phyloP scores from a whole-genome alignment of 441 rosid species.

The Eutrema salsugineum region DNA sequence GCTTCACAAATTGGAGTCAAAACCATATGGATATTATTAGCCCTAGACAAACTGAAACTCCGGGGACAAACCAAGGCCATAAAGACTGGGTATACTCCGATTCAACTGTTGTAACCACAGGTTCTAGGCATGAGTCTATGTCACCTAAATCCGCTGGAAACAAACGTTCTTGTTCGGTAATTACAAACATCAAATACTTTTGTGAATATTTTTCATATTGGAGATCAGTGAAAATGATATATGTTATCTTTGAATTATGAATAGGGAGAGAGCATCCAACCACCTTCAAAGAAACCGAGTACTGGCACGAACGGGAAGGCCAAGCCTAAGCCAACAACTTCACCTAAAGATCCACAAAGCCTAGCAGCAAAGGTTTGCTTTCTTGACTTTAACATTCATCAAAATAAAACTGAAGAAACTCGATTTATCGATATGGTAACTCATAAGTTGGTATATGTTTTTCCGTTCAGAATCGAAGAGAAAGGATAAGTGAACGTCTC shows the following conservation, averaged over 20 bases:
- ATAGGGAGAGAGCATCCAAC: conserved; percentile 55
- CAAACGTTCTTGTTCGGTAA: conserved; percentile 66
- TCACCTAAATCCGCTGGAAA: conserved; percentile 37
- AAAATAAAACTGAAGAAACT: background rate
- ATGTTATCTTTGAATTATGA: background rate
- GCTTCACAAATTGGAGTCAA: conserved; percentile 37
- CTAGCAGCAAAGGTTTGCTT: conserved; percentile 80
- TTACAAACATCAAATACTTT: background rate
- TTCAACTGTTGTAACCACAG: conserved; percentile 40
- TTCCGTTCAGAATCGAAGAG: conserved; percentile 63
- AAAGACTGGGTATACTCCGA: conserved; percentile 67
- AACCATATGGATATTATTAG: conserved; percentile 38
- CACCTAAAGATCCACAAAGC: conserved; percentile 84
- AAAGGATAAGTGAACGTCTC: conserved; percentile 86
- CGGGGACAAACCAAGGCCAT: conserved; percentile 29
- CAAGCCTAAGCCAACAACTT: conserved; percentile 41
- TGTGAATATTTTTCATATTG: background rate
- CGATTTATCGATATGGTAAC: background rate
- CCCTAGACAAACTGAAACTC: conserved; percentile 39
- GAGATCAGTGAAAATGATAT: background rate
- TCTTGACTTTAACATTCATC: conserved; percentile 1
- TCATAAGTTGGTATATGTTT: conserved; percentile 1
- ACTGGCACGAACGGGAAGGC: conserved; percentile 31
- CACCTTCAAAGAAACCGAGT: conserved; percentile 57
- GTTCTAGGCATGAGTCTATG: conserved; percentile 36